phyloP scores from a whole-genome alignment of 345 rosid genomes.

The Fremontodendron californicum region DNA sequence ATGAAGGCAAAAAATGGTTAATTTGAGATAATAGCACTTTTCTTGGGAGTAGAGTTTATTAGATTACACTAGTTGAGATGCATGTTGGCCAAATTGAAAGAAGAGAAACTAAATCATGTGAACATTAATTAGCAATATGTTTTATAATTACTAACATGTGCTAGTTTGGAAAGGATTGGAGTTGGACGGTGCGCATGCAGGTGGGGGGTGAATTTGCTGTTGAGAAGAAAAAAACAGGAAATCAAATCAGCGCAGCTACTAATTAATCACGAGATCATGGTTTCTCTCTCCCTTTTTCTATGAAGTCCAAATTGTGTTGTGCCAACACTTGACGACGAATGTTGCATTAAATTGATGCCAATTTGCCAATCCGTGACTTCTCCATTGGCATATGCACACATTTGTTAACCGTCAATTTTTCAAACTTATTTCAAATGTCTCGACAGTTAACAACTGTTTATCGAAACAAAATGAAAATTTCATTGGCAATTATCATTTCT shows the following conservation, averaged over 20 bases:
- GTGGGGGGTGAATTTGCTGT: neutral
- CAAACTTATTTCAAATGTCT: too few species aligned
- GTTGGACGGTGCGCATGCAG: neutral
- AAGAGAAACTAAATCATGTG: neutral
- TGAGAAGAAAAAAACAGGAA: neutral
- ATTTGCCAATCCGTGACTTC: constrained; percentile 1
- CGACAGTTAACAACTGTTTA: too few species aligned
- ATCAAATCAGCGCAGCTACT: neutral
- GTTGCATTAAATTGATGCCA: neutral
- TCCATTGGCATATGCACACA: neutral
- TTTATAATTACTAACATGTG: neutral
- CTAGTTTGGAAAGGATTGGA: neutral
- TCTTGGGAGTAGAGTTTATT: neutral
- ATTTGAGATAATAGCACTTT: too few species aligned
- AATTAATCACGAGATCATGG: neutral
- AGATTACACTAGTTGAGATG: neutral
- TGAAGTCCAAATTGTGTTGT: neutral
- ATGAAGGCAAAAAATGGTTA: too few species aligned
- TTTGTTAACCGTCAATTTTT: too few species aligned
- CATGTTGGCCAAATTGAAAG: neutral
- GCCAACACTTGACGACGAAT: neutral
- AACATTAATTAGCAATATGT: neutral
- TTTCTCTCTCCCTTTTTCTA: neutral
- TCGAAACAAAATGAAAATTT: too few species aligned
- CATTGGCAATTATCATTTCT: too few species aligned